Base-by-base conservation (phyloP, 139 green algal species). In the Nannochloris sp. region DNA sequence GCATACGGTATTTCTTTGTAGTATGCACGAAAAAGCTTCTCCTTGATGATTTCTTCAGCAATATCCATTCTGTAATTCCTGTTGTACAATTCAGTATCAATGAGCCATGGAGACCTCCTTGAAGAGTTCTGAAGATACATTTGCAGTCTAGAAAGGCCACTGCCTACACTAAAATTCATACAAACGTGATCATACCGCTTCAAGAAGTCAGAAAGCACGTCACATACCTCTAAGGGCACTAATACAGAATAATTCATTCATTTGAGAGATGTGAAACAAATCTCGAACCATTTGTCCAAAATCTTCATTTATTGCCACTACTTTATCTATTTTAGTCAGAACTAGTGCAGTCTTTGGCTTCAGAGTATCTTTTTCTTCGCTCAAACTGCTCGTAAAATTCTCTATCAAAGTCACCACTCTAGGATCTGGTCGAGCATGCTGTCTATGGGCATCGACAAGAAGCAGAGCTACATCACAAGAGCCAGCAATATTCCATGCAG, bases 391-490 rank as follows among this genome's bases (percentile, higher is more conserved):
- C 50, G 5, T 13, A 33, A 59, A 59, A 6, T 59, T 25, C 25
- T 59, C n/a, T 17, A 59, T 59, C 25, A 30, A 23, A 30, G n/a
- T 46, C 44, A 84, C 66, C 36, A 83, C 50, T 45, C 73, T 56
- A 12, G 66, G 64, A 37, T 84, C 78, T 10, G 66, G 60, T 29
- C 67, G 31, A 33, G 49, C 16, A 58, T 90, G 63, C 74, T 90
- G 79, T 1, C 80, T 65, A 1, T 83, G 63, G 1, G 77, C 81
- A 59, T 90, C 84, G n/a, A 91, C 59, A 4, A 90, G 64, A 60
- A 86, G 81, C 16, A 90, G 63, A 33, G 91, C 51, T 49, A 81
- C 29, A 58, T 88, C 84, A 50, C 73, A 87, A 48, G 77, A 48
- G 1, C 26, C 59, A 1, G 84, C 84, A 8, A 67, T 81, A 0